Base-by-base conservation (phyloP, 306 rosid species). In the Crotalaria pallida region DNA sequence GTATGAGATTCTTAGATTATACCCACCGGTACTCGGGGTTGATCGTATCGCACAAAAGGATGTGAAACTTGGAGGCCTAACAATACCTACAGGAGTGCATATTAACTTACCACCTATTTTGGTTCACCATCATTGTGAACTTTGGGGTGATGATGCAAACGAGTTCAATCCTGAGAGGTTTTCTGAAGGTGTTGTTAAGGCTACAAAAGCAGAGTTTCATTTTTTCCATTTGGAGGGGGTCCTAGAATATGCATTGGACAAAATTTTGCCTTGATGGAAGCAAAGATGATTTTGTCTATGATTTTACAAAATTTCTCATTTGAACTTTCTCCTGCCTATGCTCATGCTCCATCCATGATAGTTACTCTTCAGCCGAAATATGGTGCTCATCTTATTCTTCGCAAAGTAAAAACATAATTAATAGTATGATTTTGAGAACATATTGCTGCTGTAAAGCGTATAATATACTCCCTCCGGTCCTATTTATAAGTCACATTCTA, bases 91-190 rank as follows among this genome's bases (percentile, higher is more conserved):
- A 0, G 92, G 85, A 55, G 82, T 79, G 27, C 18, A 40, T 3
- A 0, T 85, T 17, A 21, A 11, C 11, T 16, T 89, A 31, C 81
- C 87, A 7, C 13, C n/a, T 43, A 0, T 76, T 29, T 56, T 76
- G 21, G 6, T 85, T 58, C 92, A 87, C 10, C 87, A 68, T 29
- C 74, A 87, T 12, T 0, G 6, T 16, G 81, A 83, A 33, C 18
- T 85, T 0, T 89, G 90, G 92, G 92, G 92, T 6, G 78, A 83
- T 3, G 84, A 89, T 71, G 87, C 81, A 7, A 33, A 60, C 0
- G 83, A 81, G 33, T 89, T 89, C 67, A 87, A 81, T 8, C 90
- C 96, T 18, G 85, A 85, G 41, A 85, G 92, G 23, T 87, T 89
- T 44, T 67, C 82, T 0, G 85, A 80, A 49, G 90, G 88, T 34